These are phyloP conservation scores for Leccinum imitatum DNA, from an alignment of 768 basidiomycete genomes.

Conservation along the genomic window DNA sequence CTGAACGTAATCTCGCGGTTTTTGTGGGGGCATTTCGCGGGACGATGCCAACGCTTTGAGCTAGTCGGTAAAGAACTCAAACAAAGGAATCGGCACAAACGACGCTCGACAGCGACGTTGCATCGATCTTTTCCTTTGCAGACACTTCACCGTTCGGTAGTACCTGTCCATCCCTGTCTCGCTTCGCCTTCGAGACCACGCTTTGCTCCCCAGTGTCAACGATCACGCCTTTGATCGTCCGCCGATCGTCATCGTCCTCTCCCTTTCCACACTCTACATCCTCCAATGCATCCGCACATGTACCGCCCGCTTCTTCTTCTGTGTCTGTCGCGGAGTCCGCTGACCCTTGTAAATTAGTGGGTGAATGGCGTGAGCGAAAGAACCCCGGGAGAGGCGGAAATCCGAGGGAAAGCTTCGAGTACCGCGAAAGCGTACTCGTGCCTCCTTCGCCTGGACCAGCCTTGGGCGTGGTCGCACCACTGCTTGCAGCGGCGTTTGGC, in stretches of 20 bases:
- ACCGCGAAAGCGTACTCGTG: constrained; percentile 24
- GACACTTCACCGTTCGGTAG: constrained; percentile 7
- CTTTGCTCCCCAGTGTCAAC: constrained; percentile 18
- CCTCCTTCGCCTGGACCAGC: constrained; percentile 36
- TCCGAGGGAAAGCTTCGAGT: constrained; percentile 49
- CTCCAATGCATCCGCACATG: constrained; percentile 9
- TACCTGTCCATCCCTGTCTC: constrained; percentile 8
- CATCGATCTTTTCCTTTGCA: constrained; percentile 26
- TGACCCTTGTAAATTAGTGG: constrained; percentile 33
- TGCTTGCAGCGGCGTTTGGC: constrained; percentile 44
- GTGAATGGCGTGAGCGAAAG: constrained; percentile 60
- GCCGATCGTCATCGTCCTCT: constrained; percentile 45
- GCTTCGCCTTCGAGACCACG: constrained; percentile 14
- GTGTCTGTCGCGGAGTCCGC: constrained; percentile 22
- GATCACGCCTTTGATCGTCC: constrained; percentile 36
- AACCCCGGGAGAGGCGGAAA: constrained; percentile 65
- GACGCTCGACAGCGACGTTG: constrained; percentile 12
- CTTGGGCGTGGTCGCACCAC: constrained; percentile 61
- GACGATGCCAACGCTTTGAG: neutral
- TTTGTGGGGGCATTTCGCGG: constrained; percentile 3
- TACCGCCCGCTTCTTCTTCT: constrained; percentile 19
- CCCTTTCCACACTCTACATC: constrained; percentile 11
- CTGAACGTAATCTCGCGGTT: constrained; percentile 9
- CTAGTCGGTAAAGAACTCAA: constrained; percentile 13
- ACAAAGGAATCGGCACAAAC: constrained; percentile 22